A percentile compares a stretch with the other conserved stretches of the same genome.
These are phyloP conservation scores for Penstemon newberryi DNA, from an alignment of 257 asterid species.

Conservation along the genomic window DNA sequence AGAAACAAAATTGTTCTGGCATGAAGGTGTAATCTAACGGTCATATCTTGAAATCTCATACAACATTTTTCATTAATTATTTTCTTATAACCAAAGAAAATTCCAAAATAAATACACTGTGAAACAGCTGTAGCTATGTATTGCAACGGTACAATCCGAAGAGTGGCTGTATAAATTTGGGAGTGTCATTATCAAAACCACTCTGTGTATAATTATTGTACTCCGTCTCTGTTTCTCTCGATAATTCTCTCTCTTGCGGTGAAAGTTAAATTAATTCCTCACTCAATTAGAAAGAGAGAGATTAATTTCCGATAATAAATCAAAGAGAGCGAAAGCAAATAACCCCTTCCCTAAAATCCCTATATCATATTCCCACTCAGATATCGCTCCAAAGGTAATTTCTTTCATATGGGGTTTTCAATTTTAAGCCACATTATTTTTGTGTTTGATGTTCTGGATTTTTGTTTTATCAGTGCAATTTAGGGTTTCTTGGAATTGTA, in stretches of 20 bases:
- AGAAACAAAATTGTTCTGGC: too few relatives aligned
- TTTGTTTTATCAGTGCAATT: constrained; percentile 6
- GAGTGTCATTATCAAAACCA: constrained; percentile 29
- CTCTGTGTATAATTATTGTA: constrained; percentile 7
- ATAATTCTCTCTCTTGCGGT: constrained; percentile 13
- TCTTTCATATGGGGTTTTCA: constrained; percentile 15
- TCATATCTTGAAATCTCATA: too few relatives aligned
- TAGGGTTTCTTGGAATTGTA: constrained; percentile 21
- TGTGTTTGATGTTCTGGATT: constrained; percentile 22
- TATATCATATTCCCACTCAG: constrained; percentile 15
- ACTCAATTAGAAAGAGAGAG: constrained; percentile 31
- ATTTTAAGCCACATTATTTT: constrained; percentile 4
- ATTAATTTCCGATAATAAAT: constrained; percentile 22
- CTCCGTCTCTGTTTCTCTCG: constrained; percentile 1
- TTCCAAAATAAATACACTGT: constrained; percentile 31
- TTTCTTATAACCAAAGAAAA: background rate
- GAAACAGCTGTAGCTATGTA: constrained; percentile 12
- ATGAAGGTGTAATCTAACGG: too few relatives aligned
- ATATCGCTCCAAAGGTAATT: constrained; percentile 29
- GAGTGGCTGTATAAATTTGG: constrained; percentile 16
- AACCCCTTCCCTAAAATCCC: constrained; percentile 10
- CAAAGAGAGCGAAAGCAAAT: constrained; percentile 34
- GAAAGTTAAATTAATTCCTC: constrained; percentile 33
- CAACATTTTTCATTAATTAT: too few relatives aligned
- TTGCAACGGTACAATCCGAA: constrained; percentile 40